phyloP scores from a whole-genome alignment of 2,329 filamentous ascomycete species.

The Fusarium sp. region DNA sequence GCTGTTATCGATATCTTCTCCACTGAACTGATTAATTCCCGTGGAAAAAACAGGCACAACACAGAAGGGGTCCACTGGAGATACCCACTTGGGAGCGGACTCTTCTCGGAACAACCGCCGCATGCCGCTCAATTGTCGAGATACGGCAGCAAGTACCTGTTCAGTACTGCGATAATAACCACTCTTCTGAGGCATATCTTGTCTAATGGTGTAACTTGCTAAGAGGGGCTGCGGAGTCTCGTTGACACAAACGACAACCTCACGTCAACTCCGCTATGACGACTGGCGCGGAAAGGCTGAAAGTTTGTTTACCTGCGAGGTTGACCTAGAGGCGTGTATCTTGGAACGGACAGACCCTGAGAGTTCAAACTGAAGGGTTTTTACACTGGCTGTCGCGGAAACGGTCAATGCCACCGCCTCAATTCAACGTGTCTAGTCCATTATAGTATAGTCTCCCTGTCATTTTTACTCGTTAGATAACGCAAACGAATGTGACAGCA shows the following conservation, averaged over 20 bases:
- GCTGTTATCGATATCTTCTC: slow-evolving; percentile 13
- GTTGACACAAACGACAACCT: slow-evolving; percentile 18
- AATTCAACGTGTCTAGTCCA: slow-evolving; percentile 22
- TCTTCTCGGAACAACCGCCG: slow-evolving; percentile 37
- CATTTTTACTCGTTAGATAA: slow-evolving; percentile 21
- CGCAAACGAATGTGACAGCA: slow-evolving; percentile 10
- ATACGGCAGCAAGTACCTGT: slow-evolving; percentile 8
- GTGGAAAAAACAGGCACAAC: slow-evolving; percentile 29
- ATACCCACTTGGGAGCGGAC: slow-evolving; percentile 34
- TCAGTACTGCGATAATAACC: background rate
- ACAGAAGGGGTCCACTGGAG: slow-evolving; percentile 8
- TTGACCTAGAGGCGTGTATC: slow-evolving; percentile 4
- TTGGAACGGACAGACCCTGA: background rate
- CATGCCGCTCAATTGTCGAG: slow-evolving; percentile 25
- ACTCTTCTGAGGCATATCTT: slow-evolving; percentile 35
- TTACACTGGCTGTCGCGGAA: slow-evolving; percentile 31
- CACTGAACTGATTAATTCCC: slow-evolving; percentile 24
- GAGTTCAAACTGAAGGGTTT: background rate
- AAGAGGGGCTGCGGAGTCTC: slow-evolving; percentile 36
- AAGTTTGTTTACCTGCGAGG: slow-evolving; percentile 1
- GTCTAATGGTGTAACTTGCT: slow-evolving; percentile 31
- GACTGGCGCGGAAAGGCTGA: slow-evolving; percentile 21
- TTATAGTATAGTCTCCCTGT: background rate
- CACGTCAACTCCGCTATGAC: slow-evolving; percentile 30
- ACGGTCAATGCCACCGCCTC: slow-evolving; percentile 25